A percentile compares a stretch with the other conserved stretches of the same genome.
These are phyloP conservation scores for Allomyces macrogynus DNA, from an alignment of 192 early-diverging fungal genomes.

Conservation along the genomic window DNA sequence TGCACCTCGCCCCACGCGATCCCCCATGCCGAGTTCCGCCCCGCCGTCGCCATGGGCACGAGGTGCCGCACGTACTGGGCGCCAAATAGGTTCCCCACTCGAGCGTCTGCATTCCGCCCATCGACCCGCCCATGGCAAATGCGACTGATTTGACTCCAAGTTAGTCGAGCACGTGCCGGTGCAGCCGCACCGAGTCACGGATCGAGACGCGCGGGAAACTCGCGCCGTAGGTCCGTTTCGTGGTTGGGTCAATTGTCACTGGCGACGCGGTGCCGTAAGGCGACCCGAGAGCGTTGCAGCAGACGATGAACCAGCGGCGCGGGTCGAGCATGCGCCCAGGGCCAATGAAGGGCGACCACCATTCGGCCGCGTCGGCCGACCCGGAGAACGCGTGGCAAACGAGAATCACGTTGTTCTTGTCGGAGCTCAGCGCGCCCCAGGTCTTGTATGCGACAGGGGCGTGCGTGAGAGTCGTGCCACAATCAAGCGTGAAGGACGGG, in stretches of 20 bases:
- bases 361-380: constrained; percentile 7
- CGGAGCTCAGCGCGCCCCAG: constrained; percentile 3
- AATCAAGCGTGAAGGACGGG: constrained; percentile 5
- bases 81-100: constrained; percentile 2
- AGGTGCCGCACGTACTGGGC: constrained; percentile 1
- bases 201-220: constrained; percentile 5
- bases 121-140: constrained; percentile 7
- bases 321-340: constrained; percentile 4
- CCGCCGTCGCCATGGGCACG: constrained; percentile 5
- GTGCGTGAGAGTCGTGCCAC: constrained; percentile 2
- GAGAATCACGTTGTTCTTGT: constrained; percentile 3
- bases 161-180: constrained; percentile 1
- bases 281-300: constrained; percentile 6
- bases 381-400: constrained; percentile 9
- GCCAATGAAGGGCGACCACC: constrained; percentile 6
- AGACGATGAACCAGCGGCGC: constrained; percentile 4
- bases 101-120: constrained; percentile 6
- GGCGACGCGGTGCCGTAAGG: constrained; percentile 6
- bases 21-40: constrained; percentile 6
- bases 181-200: constrained; percentile 5
- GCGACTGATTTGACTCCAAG: constrained; percentile 1
- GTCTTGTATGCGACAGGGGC: constrained; percentile 8
- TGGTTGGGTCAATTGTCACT: constrained; percentile 3
- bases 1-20: constrained; percentile 6
- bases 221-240: constrained; percentile 3